phyloP scores from a whole-genome alignment of 1,139 yeast genomes.

The Candida dubliniensis region DNA sequence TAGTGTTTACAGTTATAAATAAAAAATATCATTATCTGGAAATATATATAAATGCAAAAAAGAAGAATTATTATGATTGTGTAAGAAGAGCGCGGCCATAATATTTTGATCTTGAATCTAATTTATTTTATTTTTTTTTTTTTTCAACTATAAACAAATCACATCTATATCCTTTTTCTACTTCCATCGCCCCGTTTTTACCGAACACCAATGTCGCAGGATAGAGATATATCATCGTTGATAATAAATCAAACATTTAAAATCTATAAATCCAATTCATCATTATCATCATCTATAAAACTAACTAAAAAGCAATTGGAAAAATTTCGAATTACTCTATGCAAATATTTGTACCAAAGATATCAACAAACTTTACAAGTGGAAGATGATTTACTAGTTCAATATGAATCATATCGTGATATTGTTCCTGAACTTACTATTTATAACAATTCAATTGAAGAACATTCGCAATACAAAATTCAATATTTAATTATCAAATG shows the following conservation, averaged over 20 bases:
- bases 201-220: conserved; percentile 6
- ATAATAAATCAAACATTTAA: conserved; percentile 21
- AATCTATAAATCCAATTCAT: conserved; percentile 18
- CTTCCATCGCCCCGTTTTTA: not conserved
- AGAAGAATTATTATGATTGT: no score
- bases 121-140: no score
- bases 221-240: conserved; percentile 7
- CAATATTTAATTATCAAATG: conserved; percentile 12
- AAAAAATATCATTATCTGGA: not conserved
- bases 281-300: conserved; percentile 8
- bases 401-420: conserved; percentile 13
- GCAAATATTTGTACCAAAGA: conserved; percentile 14
- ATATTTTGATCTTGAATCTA: no score
- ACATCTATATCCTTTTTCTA: no score
- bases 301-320: conserved; percentile 14
- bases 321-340: conserved; percentile 12
- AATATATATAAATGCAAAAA: not conserved
- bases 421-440: conserved; percentile 9
- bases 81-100: no score
- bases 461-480: conserved; percentile 2
- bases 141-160: no score
- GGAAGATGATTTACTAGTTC: conserved; percentile 12
- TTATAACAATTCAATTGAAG: conserved; percentile 8
- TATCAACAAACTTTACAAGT: conserved; percentile 8
- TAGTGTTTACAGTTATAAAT: no score